Percentiles rank a stretch among this genome's conserved stretches.
These are phyloP conservation scores for Coniochaeta prunicola DNA, from an alignment of 2,329 filamentous ascomycete genomes.

Conservation along the genomic window DNA sequence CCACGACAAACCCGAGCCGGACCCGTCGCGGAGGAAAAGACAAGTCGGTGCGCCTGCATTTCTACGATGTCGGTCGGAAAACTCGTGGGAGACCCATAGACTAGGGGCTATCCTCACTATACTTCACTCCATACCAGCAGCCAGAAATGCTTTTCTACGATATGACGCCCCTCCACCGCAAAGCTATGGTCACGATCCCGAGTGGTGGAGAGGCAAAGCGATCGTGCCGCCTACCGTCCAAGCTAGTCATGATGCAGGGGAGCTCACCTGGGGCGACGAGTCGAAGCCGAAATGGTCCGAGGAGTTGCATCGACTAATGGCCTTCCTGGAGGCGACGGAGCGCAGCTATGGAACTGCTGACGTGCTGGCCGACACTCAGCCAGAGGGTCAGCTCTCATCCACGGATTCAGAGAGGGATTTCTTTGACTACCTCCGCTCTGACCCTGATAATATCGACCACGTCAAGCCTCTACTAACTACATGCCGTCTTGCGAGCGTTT, in stretches of 20 bases:
- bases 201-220: constrained; percentile 55
- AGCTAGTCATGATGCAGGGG: constrained; percentile 19
- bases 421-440: constrained; percentile 29
- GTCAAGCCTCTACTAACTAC: constrained; percentile 5
- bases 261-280: constrained; percentile 24
- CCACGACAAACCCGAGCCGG: constrained; percentile 26
- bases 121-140: constrained; percentile 51
- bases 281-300: constrained; percentile 32
- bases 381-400: constrained; percentile 22
- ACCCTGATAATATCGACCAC: neutral
- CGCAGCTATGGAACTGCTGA: constrained; percentile 52
- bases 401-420: constrained; percentile 33
- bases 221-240: constrained; percentile 35
- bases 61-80: constrained; percentile 29
- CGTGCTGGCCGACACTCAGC: constrained; percentile 28
- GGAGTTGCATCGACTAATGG: constrained; percentile 55
- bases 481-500: constrained; percentile 7
- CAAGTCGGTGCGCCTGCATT: constrained; percentile 40
- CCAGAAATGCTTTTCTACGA: constrained; percentile 46
- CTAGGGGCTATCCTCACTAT: constrained; percentile 51
- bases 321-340: constrained; percentile 54
- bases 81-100: constrained; percentile 26
- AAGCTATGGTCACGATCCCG: constrained; percentile 46
- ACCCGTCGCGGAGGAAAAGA: constrained; percentile 37
- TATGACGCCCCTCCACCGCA: constrained; percentile 27